Evolutionary conservation across 2,329 filamentous ascomycete genomes (phyloP).

Genomic region (Penicillium sp.): DNA sequence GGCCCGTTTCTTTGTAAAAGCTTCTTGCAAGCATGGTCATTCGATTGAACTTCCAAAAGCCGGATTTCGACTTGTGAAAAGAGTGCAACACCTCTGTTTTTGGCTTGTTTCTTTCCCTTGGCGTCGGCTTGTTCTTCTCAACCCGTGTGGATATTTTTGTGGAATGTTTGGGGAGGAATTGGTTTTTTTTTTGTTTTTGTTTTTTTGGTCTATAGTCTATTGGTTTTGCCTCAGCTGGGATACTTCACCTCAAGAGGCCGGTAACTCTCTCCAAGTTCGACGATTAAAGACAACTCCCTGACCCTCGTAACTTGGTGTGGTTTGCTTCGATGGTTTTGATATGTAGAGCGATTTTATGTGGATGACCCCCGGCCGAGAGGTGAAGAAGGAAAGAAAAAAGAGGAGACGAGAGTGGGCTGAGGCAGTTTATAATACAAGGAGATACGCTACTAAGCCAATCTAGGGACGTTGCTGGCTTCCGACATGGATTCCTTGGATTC

Average conservation of each 20-base stretch:
- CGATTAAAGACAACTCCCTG: slow-evolving; percentile 13
- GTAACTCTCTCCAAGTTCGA: slow-evolving; percentile 17
- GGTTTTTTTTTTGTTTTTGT: background rate
- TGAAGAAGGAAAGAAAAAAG: slow-evolving; percentile 4
- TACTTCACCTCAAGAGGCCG: slow-evolving; percentile 13
- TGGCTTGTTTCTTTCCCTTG: background rate
- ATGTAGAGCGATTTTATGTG: background rate
- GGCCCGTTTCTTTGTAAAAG: background rate
- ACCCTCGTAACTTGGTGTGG: slow-evolving; percentile 7
- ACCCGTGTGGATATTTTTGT: background rate
- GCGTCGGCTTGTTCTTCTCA: background rate
- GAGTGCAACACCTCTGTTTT: slow-evolving; percentile 4
- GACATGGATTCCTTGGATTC: background rate
- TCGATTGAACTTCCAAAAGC: slow-evolving; percentile 14
- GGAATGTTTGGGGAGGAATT: slow-evolving; percentile 2
- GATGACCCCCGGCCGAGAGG: background rate
- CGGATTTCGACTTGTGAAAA: slow-evolving; percentile 20
- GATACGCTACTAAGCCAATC: background rate
- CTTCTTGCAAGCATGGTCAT: slow-evolving; percentile 8
- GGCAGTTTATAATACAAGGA: background rate
- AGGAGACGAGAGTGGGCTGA: background rate
- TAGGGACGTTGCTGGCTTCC: background rate
- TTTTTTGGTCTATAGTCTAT: background rate
- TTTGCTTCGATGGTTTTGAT: no score
- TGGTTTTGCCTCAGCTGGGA: background rate